Conservation (phyloP, 495 filamentous ascomycete genomes). For the Xylaria castorea region DNA sequence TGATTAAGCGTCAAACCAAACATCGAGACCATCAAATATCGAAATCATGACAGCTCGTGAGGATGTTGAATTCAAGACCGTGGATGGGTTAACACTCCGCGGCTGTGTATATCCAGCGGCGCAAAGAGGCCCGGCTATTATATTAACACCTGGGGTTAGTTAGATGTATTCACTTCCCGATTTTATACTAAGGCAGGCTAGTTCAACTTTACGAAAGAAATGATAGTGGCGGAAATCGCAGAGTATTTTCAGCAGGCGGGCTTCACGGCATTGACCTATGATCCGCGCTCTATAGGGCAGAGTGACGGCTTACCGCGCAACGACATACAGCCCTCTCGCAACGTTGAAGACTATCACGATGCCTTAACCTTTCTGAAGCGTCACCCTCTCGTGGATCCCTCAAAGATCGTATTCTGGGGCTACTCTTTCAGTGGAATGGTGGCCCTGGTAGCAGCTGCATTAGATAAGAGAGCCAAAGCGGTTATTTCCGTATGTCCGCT, state of each 20-base stretch:
- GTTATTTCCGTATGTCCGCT: constrained; percentile 18
- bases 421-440: constrained; percentile 49
- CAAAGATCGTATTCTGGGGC: constrained; percentile 55
- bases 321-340: constrained; percentile 45
- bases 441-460: constrained; percentile 18
- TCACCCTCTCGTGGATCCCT: constrained; percentile 39
- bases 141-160: constrained; percentile 50
- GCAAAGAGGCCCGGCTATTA: constrained; percentile 41
- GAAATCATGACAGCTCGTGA: constrained; percentile 12
- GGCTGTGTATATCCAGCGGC: constrained; percentile 41
- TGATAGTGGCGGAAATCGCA: constrained; percentile 41
- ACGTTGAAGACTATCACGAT: constrained; percentile 49
- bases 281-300: constrained; percentile 45
- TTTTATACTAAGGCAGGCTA: constrained; percentile 27
- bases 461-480: constrained; percentile 10
- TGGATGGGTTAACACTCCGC: constrained; percentile 43
- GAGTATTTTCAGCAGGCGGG: constrained; percentile 45
- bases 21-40: background rate
- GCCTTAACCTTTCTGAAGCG: constrained; percentile 42
- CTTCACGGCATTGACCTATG: constrained; percentile 51
- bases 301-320: constrained; percentile 55
- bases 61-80: constrained; percentile 45
- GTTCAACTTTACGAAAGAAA: constrained; percentile 55
- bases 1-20: too few relatives aligned
- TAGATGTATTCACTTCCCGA: background rate